These are phyloP conservation scores for Didymellaceae sp. DNA, from an alignment of 2,329 filamentous ascomycete genomes.

Conservation along the genomic window DNA sequence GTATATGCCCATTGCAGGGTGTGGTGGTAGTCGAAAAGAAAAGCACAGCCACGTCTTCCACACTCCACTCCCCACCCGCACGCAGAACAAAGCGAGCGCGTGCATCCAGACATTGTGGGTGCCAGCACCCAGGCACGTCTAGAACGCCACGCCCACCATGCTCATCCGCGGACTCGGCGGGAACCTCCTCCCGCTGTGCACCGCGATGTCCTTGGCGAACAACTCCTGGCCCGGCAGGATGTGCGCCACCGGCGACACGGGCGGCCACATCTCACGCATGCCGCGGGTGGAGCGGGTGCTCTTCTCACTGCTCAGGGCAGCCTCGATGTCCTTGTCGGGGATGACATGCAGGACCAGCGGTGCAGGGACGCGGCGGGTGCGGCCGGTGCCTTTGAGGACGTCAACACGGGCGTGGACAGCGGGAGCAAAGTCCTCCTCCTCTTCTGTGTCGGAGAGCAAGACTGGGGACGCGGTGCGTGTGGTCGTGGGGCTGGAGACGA, in stretches of 20 bases:
- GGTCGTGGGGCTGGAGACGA: constrained; percentile 25
- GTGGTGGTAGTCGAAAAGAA: no score
- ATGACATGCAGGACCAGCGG: constrained; percentile 31
- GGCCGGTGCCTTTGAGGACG: constrained; percentile 31
- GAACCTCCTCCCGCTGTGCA: constrained; percentile 19
- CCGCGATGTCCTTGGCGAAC: constrained; percentile 24
- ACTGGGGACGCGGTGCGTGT: constrained; percentile 6
- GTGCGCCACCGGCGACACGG: constrained; percentile 34
- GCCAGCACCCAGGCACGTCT: constrained; percentile 7
- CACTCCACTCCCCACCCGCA: no score
- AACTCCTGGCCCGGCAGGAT: constrained; percentile 44
- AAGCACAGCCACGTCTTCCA: no score
- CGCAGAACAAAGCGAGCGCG: no score
- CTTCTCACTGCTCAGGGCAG: constrained; percentile 20
- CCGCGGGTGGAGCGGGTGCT: constrained; percentile 28
- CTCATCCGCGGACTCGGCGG: constrained; percentile 25
- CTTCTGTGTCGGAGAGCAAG: no score
- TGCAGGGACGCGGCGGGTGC: constrained; percentile 37
- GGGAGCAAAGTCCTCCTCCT: constrained; percentile 11
- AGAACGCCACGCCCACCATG: constrained; percentile 47
- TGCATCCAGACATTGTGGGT: no score
- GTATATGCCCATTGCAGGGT: constrained; percentile 16
- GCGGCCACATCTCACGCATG: constrained; percentile 33
- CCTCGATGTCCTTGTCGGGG: constrained; percentile 30
- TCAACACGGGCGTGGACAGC: constrained; percentile 20